Evolutionary conservation across 2,329 filamentous ascomycete species (phyloP).

Genomic region (Aspergillus novoparasiticus): DNA sequence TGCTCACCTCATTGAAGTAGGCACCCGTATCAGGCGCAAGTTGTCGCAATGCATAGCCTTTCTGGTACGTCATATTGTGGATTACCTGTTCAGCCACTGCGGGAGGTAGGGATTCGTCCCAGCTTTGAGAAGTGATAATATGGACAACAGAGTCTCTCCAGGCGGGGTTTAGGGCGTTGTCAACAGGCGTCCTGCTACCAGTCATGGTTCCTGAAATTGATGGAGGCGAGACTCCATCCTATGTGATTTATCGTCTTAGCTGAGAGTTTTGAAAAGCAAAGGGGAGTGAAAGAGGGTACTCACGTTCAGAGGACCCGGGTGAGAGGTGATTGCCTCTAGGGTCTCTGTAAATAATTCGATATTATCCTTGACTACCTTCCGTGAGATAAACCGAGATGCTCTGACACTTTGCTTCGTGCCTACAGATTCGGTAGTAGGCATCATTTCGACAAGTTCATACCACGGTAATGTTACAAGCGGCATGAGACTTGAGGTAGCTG

Average conservation of each 20-base stretch:
- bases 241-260: not conserved
- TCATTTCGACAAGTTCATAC: conserved; percentile 8
- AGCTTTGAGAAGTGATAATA: conserved; percentile 16
- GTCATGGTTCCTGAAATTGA: conserved; percentile 22
- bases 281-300: too few species aligned
- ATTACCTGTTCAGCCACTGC: conserved; percentile 4
- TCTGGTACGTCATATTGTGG: conserved; percentile 18
- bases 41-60: conserved; percentile 24
- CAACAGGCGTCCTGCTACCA: conserved; percentile 11
- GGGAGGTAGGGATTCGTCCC: conserved; percentile 14
- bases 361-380: not conserved
- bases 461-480: not conserved
- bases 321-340: conserved; percentile 2
- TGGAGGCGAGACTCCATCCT: conserved; percentile 15
- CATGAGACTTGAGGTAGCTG: not conserved
- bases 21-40: conserved; percentile 29
- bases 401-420: conserved; percentile 4
- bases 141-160: conserved; percentile 22
- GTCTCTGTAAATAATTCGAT: conserved; percentile 1
- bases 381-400: conserved; percentile 4
- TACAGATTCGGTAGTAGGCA: not conserved
- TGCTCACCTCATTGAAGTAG: conserved; percentile 32
- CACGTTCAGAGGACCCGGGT: too few species aligned
- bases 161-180: conserved; percentile 21
- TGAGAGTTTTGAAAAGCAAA: too few species aligned